phyloP scores from a whole-genome alignment of 1,284 basidiomycete species.

The Malassezia caprae region DNA sequence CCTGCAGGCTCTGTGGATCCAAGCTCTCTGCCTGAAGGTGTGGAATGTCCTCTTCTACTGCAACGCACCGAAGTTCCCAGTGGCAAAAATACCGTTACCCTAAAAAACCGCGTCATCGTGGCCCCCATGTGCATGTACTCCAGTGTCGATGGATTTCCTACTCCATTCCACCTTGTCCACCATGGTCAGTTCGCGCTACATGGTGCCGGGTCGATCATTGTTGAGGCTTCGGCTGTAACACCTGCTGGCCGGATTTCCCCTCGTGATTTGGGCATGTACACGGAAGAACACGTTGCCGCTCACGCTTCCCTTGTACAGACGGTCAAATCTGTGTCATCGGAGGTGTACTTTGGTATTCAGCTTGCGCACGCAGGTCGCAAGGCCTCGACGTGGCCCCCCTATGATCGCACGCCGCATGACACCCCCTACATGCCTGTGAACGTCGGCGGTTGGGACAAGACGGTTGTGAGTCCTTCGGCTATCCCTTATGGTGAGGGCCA shows the following conservation, averaged over 20 bases:
- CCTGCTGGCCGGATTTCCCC: conserved; percentile 69
- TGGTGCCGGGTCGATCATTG: conserved; percentile 39
- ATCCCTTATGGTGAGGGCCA: conserved; percentile 55
- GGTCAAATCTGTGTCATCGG: conserved; percentile 57
- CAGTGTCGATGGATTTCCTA: conserved; percentile 31
- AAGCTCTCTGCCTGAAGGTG: conserved; percentile 25
- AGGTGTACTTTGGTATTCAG: conserved; percentile 63
- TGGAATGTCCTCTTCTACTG: conserved; percentile 31
- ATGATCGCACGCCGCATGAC: conserved; percentile 40
- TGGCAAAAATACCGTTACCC: conserved; percentile 15
- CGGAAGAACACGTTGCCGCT: conserved; percentile 61
- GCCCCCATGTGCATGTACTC: conserved; percentile 45
- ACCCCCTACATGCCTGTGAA: conserved; percentile 20
- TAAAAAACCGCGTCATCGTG: conserved; percentile 39
- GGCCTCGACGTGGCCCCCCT: conserved; percentile 52
- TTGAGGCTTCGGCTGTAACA: conserved; percentile 52
- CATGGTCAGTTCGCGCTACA: conserved; percentile 41
- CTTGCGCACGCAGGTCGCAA: conserved; percentile 70
- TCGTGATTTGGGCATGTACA: conserved; percentile 63
- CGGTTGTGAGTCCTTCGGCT: conserved; percentile 57
- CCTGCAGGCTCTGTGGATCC: conserved; percentile 27
- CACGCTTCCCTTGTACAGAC: conserved; percentile 65
- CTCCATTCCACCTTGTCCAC: conserved; percentile 43
- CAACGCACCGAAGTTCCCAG: conserved; percentile 22
- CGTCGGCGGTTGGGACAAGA: conserved; percentile 62